A percentile compares a stretch with the other conserved stretches of the same genome.
These are phyloP conservation scores for Salisapilia sapeloensis DNA, from an alignment of 352 stramenopile species.

Conservation along the genomic window DNA sequence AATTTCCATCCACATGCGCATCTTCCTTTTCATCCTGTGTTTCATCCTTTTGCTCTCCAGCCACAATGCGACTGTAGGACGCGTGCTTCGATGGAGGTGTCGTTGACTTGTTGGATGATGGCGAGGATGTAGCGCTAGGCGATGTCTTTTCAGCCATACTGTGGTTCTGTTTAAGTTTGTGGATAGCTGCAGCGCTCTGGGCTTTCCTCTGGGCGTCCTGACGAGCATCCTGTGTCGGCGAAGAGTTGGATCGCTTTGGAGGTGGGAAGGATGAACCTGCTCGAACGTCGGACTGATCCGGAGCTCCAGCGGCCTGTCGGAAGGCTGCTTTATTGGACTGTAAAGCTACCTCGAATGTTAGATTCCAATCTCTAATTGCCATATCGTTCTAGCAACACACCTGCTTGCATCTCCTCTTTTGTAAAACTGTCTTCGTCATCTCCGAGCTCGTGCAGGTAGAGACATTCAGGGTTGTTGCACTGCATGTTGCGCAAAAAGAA, in stretches of 20 bases:
- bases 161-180: slow-evolving; percentile 30
- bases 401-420: slow-evolving; percentile 87
- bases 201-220: slow-evolving; percentile 41
- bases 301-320: slow-evolving; percentile 29
- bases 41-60: slow-evolving; percentile 4
- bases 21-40: slow-evolving; percentile 12
- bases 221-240: slow-evolving; percentile 1
- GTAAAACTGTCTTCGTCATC: slow-evolving; percentile 89
- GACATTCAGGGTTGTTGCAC: slow-evolving; percentile 89
- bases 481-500: slow-evolving; percentile 82
- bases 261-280: slow-evolving; percentile 35
- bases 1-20: slow-evolving; percentile 26
- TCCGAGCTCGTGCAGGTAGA: slow-evolving; percentile 88
- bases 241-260: slow-evolving; percentile 10
- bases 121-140: too few relatives aligned
- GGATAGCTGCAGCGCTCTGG: slow-evolving; percentile 55
- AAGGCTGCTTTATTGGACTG: slow-evolving; percentile 64
- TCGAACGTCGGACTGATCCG: slow-evolving; percentile 22
- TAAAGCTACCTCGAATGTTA: slow-evolving; percentile 14
- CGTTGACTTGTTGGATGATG: slow-evolving; percentile 1
- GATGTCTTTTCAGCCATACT: slow-evolving; percentile 4
- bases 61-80: slow-evolving; percentile 6
- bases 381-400: slow-evolving; percentile 7
- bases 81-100: slow-evolving; percentile 2
- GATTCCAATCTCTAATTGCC: slow-evolving; percentile 1